Conservation (phyloP, 2,329 filamentous ascomycete species). For the Pyrenochaeta sp. region DNA sequence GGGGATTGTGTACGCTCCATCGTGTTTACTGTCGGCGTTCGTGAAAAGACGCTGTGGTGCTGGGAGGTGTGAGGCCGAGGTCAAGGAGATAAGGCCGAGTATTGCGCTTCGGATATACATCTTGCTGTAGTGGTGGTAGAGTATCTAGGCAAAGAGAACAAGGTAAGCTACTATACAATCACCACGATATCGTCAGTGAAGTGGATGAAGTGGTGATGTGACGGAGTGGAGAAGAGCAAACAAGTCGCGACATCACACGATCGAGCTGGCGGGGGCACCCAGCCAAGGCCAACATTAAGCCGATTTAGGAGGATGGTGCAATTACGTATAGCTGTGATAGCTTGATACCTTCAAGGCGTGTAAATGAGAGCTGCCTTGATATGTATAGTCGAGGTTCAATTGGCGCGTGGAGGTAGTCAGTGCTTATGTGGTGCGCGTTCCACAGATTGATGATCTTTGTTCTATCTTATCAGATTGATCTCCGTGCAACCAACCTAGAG, state of each 20-base stretch:
- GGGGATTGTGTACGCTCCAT: constrained; percentile 66
- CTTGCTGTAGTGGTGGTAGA: constrained; percentile 10
- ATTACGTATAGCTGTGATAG: not conserved
- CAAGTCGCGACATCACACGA: constrained; percentile 20
- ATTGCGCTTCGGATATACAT: constrained; percentile 37
- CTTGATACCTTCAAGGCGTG: not conserved
- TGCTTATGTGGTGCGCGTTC: not conserved
- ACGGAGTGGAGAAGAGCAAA: constrained; percentile 8
- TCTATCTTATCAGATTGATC: constrained; percentile 28
- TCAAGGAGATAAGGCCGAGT: constrained; percentile 48
- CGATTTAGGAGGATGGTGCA: not conserved
- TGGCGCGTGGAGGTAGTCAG: not conserved
- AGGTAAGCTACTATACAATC: not conserved
- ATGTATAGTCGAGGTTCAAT: too few species aligned
- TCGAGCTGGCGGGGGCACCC: constrained; percentile 4
- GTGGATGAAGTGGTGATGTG: constrained; percentile 11
- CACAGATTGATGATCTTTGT: not conserved
- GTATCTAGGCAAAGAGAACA: not conserved
- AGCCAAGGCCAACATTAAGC: constrained; percentile 1
- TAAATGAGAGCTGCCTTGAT: not conserved
- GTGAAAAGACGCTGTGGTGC: constrained; percentile 56
- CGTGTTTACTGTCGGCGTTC: constrained; percentile 50
- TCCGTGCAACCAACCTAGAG: not conserved
- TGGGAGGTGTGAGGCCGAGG: constrained; percentile 42
- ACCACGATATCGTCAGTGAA: constrained; percentile 5